Evolutionary conservation across 139 green algal genomes (phyloP).

Genomic region (Asterochloris sp.): DNA sequence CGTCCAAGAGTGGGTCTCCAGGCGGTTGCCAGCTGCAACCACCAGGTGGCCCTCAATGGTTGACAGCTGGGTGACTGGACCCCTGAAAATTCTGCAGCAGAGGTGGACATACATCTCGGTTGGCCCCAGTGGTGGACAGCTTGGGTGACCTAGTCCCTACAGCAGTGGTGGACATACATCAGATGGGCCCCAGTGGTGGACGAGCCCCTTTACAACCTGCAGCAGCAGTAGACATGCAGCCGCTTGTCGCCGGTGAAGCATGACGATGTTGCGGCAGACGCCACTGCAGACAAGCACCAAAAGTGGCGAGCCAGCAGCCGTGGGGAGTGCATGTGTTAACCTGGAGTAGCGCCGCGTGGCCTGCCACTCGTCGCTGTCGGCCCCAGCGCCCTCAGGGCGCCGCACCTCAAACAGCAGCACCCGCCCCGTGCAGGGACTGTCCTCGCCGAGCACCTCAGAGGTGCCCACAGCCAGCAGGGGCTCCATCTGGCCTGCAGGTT

Average conservation of each 20-base stretch:
- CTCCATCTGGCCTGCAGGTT: constrained; percentile 29
- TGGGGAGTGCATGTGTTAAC: background rate
- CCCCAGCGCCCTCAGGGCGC: background rate
- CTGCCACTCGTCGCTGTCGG: background rate
- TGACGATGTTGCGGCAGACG: too few relatives aligned
- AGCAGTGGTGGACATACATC: too few relatives aligned
- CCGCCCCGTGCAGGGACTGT: constrained; percentile 76
- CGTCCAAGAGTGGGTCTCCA: constrained; percentile 59
- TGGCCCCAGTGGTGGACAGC: too few relatives aligned
- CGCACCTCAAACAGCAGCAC: constrained; percentile 73
- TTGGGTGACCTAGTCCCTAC: too few relatives aligned
- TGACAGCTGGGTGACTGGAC: constrained; percentile 43
- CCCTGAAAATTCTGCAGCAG: constrained; percentile 42
- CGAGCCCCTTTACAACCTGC: too few relatives aligned
- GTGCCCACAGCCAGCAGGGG: constrained; percentile 41
- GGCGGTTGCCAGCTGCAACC: constrained; percentile 47
- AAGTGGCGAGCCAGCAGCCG: too few relatives aligned
- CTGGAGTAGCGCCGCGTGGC: constrained; percentile 27
- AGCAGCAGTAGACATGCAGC: too few relatives aligned
- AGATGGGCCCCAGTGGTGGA: too few relatives aligned
- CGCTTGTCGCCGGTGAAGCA: too few relatives aligned
- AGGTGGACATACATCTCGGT: background rate
- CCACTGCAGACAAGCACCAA: too few relatives aligned
- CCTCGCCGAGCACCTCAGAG: constrained; percentile 57
- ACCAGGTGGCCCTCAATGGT: constrained; percentile 55